Evolutionary conservation across 768 basidiomycete species (phyloP).

Genomic region (Multifurca ochricompacta): DNA sequence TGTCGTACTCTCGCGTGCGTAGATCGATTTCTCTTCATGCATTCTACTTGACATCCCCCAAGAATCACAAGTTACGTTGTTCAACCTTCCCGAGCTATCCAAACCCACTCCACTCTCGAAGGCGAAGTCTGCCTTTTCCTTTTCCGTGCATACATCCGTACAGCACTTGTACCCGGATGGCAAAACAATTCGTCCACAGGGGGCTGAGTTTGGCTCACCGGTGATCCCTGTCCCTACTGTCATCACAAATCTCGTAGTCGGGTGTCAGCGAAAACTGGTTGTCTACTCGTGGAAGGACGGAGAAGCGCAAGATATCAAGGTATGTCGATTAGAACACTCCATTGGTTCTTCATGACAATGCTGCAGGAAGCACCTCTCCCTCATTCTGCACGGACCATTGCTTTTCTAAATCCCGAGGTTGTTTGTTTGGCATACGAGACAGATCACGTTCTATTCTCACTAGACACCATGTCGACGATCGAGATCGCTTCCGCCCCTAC

Average conservation of each 20-base stretch:
- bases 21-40: neutral
- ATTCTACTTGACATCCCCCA: constrained; percentile 2
- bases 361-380: constrained; percentile 73
- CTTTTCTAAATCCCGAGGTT: constrained; percentile 56
- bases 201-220: constrained; percentile 22
- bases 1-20: constrained; percentile 73
- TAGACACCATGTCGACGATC: constrained; percentile 47
- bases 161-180: constrained; percentile 34
- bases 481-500: constrained; percentile 42
- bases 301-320: constrained; percentile 64
- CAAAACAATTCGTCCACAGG: constrained; percentile 16
- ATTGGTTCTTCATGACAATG: constrained; percentile 2
- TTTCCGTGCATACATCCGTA: constrained; percentile 62
- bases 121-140: constrained; percentile 76
- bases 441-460: constrained; percentile 66
- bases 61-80: constrained; percentile 73
- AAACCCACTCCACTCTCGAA: constrained; percentile 67
- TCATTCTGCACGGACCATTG: constrained; percentile 82
- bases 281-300: constrained; percentile 85
- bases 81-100: constrained; percentile 63
- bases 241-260: constrained; percentile 74
- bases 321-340: constrained; percentile 28
- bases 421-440: constrained; percentile 77
- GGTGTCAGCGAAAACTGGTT: constrained; percentile 78
- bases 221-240: constrained; percentile 49